Base-by-base conservation (phyloP, 1,139 yeast genomes). In the Yamadazyma atmosphaerica region DNA sequence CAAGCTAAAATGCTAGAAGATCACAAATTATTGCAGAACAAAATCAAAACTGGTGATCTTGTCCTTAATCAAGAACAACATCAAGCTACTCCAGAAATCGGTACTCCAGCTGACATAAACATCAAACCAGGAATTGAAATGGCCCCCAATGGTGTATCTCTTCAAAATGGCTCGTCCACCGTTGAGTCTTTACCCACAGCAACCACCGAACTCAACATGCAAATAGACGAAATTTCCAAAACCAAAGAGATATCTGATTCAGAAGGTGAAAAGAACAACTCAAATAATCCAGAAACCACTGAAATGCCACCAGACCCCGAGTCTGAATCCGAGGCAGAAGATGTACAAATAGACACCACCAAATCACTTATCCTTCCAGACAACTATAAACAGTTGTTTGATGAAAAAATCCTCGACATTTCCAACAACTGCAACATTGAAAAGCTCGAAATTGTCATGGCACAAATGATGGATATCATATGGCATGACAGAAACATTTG, bases 401-500 rank as follows among this genome's bases (percentile, higher is more conserved):
- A 46, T 11, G 26, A 40, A 7, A 35, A 50, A 7, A 39, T 72
- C 37, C 55, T 65, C 10, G 58, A 55, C 14, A 46, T 56, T 17
- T 78, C 95, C 0, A 68, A 63, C 11, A 69, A 68, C 15, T 72
- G 69, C 45, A 76, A 80, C 3, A 71, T 92, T n/a, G 95, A 86
- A 41, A 68, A 74, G 43, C 66, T 92, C 28, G 97, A 92, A 60
- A 77, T 77, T 35, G 61, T 83, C 11, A 83, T 84, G 68, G 82
- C 98, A 4, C 70, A 74, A 34, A 58, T 89, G 35, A 79, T 86
- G 68, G 92, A 86, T 37, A 68, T 82, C 11, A 72, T 86, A 3
- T 92, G 97, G 96, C 63, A 68, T 9, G 77, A 79, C 46, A 72
- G 95, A 38, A 61, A 69, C 36, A 58, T 63, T 5, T 83, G 95